These are phyloP conservation scores for Sutorius eximius DNA, from an alignment of 1,284 basidiomycete genomes.

Conservation along the genomic window DNA sequence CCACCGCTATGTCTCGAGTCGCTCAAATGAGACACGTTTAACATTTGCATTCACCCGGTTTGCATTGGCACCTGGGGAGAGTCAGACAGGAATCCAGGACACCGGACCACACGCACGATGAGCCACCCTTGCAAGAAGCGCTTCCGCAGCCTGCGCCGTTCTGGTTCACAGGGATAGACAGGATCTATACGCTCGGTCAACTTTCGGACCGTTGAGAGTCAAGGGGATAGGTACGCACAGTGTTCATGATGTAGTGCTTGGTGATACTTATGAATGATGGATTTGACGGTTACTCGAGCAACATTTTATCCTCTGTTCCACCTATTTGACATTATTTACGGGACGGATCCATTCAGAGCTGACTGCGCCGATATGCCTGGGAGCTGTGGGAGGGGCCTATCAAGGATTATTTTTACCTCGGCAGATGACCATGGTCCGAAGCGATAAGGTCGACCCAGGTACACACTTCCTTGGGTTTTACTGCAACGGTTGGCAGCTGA, in stretches of 20 bases:
- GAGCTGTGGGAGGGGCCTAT: background rate
- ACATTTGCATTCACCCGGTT: slow-evolving; percentile 16
- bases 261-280: background rate
- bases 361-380: background rate
- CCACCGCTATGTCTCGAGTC: no score
- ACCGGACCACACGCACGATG: background rate
- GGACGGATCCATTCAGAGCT: background rate
- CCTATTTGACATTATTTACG: slow-evolving; percentile 4
- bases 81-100: background rate
- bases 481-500: background rate
- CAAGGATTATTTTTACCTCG: background rate
- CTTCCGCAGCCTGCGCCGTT: slow-evolving; percentile 3
- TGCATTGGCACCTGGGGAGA: slow-evolving; percentile 13
- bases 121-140: slow-evolving; percentile 2
- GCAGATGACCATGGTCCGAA: background rate
- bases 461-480: background rate
- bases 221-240: background rate
- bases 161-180: slow-evolving; percentile 9
- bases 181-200: background rate
- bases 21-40: background rate
- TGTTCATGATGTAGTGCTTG: slow-evolving; percentile 9
- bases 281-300: background rate
- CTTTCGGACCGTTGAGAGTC: background rate
- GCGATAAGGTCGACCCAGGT: background rate
- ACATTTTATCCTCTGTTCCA: background rate